Evolutionary conservation across 2,329 filamentous ascomycete genomes (phyloP), one percentile per base, ranked within the genome.

Genomic region (Phoma sp.): DNA sequence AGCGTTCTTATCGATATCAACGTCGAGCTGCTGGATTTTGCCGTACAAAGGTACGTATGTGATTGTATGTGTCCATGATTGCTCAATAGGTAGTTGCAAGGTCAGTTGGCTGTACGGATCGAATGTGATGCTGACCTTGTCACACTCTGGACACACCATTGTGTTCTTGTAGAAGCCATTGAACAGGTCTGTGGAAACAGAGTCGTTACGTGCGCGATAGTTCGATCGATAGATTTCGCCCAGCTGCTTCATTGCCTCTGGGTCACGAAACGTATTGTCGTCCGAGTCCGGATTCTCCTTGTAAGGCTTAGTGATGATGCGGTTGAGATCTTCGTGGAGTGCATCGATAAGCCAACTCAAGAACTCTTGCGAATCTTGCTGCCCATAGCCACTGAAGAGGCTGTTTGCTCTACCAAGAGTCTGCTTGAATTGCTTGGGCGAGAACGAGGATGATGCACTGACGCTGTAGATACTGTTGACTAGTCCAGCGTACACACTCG

Each of bases 101-200:
- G 95, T 97, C 54, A 99, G 78, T 61, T 96, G 95, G 74, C 92
- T 97, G 81, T 96, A 99, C 0, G 95, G 95, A 72, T 99, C 95
- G 69, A 99, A 99, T 0, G 95, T 98, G 66, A 99, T 96, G 83
- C 93, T 97, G 76, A 98, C 90, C 78, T 98, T 99, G 64, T 89
- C 84, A 74, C 95, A 99, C 7, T 84, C 84, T 0, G 95, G 95
- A 70, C 95, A 99, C 59, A 95, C 89, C 59, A 99, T 84, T 0
- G 93, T 98, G 37, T 96, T 98, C 78, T 98, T 97, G 83, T 98
- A 99, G 83, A 98, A 92, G 59, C 95, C 95, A 18, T 92, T 96
- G 74, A 99, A 99, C 10, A 99, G 82, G 71, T 99, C 95, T 52
- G 92, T 93, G 62, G 97, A 91, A 33, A 98, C 89, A 0, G 95